Conservation (phyloP, 2,329 filamentous ascomycete genomes). For the Venturia oleaginea region DNA sequence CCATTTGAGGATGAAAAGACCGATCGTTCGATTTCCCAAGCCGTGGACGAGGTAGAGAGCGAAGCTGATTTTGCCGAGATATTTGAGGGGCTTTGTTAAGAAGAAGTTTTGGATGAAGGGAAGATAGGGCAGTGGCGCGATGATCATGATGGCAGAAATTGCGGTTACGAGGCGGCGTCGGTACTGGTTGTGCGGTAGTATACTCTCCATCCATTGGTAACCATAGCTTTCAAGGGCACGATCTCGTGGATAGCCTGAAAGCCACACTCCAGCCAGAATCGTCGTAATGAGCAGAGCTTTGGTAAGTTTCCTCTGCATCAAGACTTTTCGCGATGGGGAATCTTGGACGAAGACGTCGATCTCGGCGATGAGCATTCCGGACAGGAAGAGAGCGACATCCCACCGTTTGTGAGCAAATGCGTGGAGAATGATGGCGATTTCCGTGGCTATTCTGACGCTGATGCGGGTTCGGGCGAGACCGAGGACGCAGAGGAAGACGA, state of each 20-base stretch:
- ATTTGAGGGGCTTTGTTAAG: constrained; percentile 32
- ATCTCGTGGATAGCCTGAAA: constrained; percentile 24
- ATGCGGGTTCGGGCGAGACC: constrained; percentile 26
- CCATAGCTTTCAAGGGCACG: constrained; percentile 33
- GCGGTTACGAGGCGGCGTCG: background rate
- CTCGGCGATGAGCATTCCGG: constrained; percentile 1
- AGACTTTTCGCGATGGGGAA: background rate
- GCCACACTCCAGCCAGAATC: background rate
- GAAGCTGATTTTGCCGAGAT: constrained; percentile 39
- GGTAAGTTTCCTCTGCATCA: background rate
- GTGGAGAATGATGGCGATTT: background rate
- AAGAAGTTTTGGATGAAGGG: constrained; percentile 33
- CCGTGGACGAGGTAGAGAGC: constrained; percentile 38
- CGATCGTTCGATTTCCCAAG: constrained; percentile 13
- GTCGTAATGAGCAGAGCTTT: background rate
- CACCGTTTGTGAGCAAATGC: background rate
- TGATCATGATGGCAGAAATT: constrained; percentile 2
- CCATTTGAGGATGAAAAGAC: constrained; percentile 12
- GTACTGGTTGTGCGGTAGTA: background rate
- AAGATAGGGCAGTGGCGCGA: constrained; percentile 16
- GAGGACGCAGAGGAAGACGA: constrained; percentile 46
- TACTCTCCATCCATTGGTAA: constrained; percentile 29
- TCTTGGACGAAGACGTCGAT: background rate
- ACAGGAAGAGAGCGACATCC: constrained; percentile 9
- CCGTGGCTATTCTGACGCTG: background rate